Percentiles rank a stretch among this genome's conserved stretches.
Conservation (phyloP, 1,284 basidiomycete genomes). For the Testicularia cyperi region DNA sequence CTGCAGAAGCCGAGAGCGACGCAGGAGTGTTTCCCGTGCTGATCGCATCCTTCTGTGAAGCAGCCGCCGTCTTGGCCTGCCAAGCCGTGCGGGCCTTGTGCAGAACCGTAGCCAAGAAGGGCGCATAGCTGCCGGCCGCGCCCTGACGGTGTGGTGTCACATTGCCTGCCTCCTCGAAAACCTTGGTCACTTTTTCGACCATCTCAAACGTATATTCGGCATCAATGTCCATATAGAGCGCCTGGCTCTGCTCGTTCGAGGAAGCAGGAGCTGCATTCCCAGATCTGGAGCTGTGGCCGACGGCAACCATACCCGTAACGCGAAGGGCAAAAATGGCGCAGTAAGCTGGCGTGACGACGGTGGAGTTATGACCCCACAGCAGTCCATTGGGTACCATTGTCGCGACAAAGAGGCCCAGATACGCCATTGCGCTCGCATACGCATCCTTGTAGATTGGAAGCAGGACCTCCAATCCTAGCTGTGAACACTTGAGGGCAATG, state of each 20-base stretch:
- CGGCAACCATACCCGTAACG: slow-evolving; percentile 25
- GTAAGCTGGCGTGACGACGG: slow-evolving; percentile 43
- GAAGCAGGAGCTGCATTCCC: too few species aligned
- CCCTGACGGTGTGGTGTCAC: slow-evolving; percentile 32
- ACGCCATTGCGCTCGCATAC: slow-evolving; percentile 38
- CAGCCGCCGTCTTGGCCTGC: slow-evolving; percentile 2
- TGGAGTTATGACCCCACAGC: slow-evolving; percentile 37
- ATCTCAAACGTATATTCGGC: slow-evolving; percentile 39
- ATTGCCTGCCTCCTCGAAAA: slow-evolving; percentile 36
- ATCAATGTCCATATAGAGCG: slow-evolving; percentile 23
- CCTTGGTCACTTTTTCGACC: slow-evolving; percentile 32
- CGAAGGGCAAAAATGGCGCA: slow-evolving; percentile 43
- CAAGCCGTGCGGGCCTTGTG: slow-evolving; percentile 23
- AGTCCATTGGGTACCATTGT: slow-evolving; percentile 34
- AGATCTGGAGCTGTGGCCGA: slow-evolving; percentile 1
- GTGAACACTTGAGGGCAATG: slow-evolving; percentile 31
- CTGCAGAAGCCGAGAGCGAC: too few species aligned
- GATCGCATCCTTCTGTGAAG: too few species aligned
- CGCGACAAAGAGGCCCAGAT: slow-evolving; percentile 42
- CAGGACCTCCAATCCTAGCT: slow-evolving; percentile 17
- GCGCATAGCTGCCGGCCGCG: slow-evolving; percentile 39
- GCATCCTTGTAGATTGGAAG: slow-evolving; percentile 42
- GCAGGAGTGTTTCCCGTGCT: too few species aligned
- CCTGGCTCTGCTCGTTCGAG: slow-evolving; percentile 13
- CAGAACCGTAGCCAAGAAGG: slow-evolving; percentile 34